Base-by-base conservation (phyloP, 495 filamentous ascomycete species). In the Penicillium egyptiacum region DNA sequence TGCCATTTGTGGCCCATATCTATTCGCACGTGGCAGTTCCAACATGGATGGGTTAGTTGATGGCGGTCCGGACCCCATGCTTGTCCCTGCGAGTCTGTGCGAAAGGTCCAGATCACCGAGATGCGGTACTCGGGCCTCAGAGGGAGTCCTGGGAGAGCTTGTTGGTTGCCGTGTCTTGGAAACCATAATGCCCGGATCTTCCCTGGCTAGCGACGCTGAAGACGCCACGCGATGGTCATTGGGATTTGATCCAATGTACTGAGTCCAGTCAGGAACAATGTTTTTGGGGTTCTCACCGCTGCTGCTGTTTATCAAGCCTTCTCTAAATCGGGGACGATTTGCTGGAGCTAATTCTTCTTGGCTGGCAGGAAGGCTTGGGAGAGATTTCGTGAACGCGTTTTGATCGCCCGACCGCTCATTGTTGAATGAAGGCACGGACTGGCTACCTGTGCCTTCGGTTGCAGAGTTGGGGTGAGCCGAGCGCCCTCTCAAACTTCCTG, bases 71-170 rank as follows among this genome's bases (percentile, higher is more conserved):
- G 72, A 67, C 9, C 66, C 65, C 10, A 64, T 58, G 17, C 60
- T 58, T 12, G 59, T 58, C 9, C 67, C 69, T 3, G 64, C 70
- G 11, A 75, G 61, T 46, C 61, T 51, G 40, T 63, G 60, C 4
- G 74, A 65, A 26, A 76, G 75, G 14, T 68, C 64, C 53, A 77
- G 56, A 12, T 74, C 70, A 10, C 52, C 66, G 26, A 76, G 60
- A 53, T 75, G 67, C 28, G 73, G 50, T 14, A 69, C 63, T 26
- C 54, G 55, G 26, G 47, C 35, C 23, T 70, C 72, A 3, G 55
- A 25, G n/a, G 53, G 20, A 40, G 52, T 37, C 43, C 51, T 52
- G 8, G 47, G 49, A 44, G 58, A 60, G 33, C 56, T 16, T 19
- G 54, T 20, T 28, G 12, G 61, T 10, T 63, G 66, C 58, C 69